These are phyloP conservation scores for Mycena filopes DNA, from an alignment of 768 basidiomycete genomes.

Conservation along the genomic window DNA sequence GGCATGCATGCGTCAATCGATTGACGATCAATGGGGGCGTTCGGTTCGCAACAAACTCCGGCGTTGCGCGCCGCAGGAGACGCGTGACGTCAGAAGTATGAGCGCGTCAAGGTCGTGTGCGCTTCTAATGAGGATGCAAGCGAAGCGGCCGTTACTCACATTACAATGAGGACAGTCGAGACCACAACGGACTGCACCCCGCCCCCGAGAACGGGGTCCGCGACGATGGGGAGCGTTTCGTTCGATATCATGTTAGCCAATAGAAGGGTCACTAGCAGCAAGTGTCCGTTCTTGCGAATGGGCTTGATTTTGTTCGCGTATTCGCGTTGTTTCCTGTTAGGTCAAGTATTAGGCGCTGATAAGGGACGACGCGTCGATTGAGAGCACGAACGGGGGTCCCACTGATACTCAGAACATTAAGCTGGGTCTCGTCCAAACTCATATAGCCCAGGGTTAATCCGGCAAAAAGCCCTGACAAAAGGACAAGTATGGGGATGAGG, in stretches of 20 bases:
- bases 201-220: slow-evolving; percentile 83
- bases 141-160: slow-evolving; percentile 65
- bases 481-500: slow-evolving; percentile 87
- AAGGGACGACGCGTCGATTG: slow-evolving; percentile 2
- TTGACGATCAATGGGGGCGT: neutral
- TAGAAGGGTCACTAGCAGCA: slow-evolving; percentile 84
- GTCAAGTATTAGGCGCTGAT: neutral
- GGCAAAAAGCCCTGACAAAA: slow-evolving; percentile 89
- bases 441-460: slow-evolving; percentile 93
- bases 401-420: slow-evolving; percentile 86
- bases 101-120: slow-evolving; percentile 7
- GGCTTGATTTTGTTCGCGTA: slow-evolving; percentile 90
- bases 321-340: slow-evolving; percentile 76
- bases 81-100: slow-evolving; percentile 46
- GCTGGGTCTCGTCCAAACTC: slow-evolving; percentile 92
- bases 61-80: slow-evolving; percentile 12
- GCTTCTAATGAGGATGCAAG: slow-evolving; percentile 22
- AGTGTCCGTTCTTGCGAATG: slow-evolving; percentile 84
- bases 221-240: slow-evolving; percentile 83
- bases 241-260: slow-evolving; percentile 77
- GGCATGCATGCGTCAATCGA: slow-evolving; percentile 1
- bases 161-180: slow-evolving; percentile 87
- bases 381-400: slow-evolving; percentile 76
- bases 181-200: slow-evolving; percentile 82
- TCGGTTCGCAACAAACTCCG: neutral